Base-by-base conservation (phyloP, 1,284 basidiomycete species). In the Puccinia horiana region DNA sequence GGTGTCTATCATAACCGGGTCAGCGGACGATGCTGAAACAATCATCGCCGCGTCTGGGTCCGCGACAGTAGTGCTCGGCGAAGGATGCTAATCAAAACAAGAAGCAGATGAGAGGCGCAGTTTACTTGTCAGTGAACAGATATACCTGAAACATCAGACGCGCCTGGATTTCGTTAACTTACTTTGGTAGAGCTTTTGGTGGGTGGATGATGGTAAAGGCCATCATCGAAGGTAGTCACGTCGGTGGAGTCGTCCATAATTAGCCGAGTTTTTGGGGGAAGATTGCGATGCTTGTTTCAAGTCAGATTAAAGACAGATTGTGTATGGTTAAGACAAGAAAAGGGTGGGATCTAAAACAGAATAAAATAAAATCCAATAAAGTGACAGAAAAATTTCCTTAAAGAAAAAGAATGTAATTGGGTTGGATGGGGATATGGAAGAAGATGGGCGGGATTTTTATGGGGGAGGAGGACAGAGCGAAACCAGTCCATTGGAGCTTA, bases 191-290 rank as follows among this genome's bases (percentile, higher is more conserved):
- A 47, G 42, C 23, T 44, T 69, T 69, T 69, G 23, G 65, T 23
- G n/a, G n/a, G 4, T 3, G 65, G 65, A 44, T 69, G 65, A 29
- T n/a, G n/a, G n/a, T 69, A 44, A 26, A 47, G 23, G n/a, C 42
- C 42, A 29, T 69, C 65, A 12, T 69, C 65, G 37, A 69, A 69
- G 1, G 40, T 69, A 23, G 6, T 69, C 37, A 67, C 12, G 14
- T 40, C 32, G 23, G 63, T 42, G 23, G 65, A 69, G 42, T 47
- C 65, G 65, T 69, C 65, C 65, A 69, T 69, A 6, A 14, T 44
- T 29, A 42, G 3, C 8, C 11, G n/a, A 16, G 12, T 26, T 44
- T 26, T 6, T 6, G 32, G 20, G 8, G 63, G 16, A 42, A 8
- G 40, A 42, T 42, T 4, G 35, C 14, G 14, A n/a, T n/a, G 20